Evolutionary conservation across 129 eudicot species (phyloP).

Genomic region (Solidago caesia): DNA sequence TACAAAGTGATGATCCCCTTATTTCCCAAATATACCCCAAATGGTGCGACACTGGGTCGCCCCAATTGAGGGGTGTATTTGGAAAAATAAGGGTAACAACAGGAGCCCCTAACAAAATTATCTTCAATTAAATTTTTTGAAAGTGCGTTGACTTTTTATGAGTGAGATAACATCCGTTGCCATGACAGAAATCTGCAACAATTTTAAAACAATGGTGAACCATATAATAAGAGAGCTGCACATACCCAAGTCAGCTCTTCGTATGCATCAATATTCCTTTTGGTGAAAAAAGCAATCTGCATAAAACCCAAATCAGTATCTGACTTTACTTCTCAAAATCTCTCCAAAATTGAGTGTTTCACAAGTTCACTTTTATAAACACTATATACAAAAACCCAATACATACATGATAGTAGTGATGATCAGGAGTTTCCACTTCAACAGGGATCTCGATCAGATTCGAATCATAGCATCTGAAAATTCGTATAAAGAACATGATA

Average conservation of each 20-base stretch:
- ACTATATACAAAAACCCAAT: background rate
- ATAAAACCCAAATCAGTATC: background rate
- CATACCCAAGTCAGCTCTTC: slow-evolving; percentile 95
- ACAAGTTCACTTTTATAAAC: background rate
- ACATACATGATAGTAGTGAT: slow-evolving; percentile 84
- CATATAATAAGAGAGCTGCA: slow-evolving; percentile 10
- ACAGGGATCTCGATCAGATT: slow-evolving; percentile 73
- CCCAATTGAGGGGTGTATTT: too few species aligned
- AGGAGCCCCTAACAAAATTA: too few species aligned
- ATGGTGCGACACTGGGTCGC: too few species aligned
- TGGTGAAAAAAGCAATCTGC: slow-evolving; percentile 93
- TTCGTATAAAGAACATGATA: slow-evolving; percentile 4
- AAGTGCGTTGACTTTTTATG: too few species aligned
- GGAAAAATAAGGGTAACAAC: too few species aligned
- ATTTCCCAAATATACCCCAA: too few species aligned
- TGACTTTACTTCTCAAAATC: slow-evolving; percentile 1
- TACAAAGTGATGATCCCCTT: too few species aligned
- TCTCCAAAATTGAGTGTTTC: background rate
- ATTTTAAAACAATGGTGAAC: background rate
- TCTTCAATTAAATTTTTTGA: too few species aligned
- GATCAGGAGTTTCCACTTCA: slow-evolving; percentile 81
- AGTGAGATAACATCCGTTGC: background rate
- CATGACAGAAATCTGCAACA: background rate
- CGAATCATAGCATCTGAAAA: slow-evolving; percentile 60
- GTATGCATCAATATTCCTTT: slow-evolving; percentile 47